Base-by-base conservation (phyloP, 306 rosid species). In the Chamaecrista fasciculata region DNA sequence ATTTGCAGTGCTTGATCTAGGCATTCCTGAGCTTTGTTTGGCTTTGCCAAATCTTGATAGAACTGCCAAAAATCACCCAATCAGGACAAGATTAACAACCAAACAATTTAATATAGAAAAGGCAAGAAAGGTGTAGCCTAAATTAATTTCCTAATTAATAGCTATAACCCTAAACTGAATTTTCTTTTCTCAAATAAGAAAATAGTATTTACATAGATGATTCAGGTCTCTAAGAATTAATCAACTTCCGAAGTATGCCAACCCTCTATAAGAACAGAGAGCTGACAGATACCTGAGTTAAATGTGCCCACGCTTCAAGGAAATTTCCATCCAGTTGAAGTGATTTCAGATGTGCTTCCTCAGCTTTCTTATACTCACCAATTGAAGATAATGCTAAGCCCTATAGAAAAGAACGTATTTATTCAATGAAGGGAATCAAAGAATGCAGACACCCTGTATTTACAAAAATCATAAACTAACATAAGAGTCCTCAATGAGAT, bases 251-350 rank as follows among this genome's bases (percentile, higher is more conserved):
- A 21, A 57, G 57, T 20, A 53, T 28, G 44, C 60, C 46, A 62
- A 67, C 67, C 56, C 50, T 19, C 69, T 28, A 48, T 71, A 42
- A 72, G 21, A 40, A 52, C 48, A 58, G 37, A 10, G 67, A 18
- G 24, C 62, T 34, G 52, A 63, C 19, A 66, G 49, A 44, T 86
- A 91, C 96, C 97, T 86, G 97, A 67, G 88, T 80, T 69, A 91
- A 85, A 82, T 89, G 90, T 69, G 76, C 88, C 97, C 97, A 83
- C 57, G 96, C 96, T 85, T 89, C 96, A 8, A 86, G 94, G 60
- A 91, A 91, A 73, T 73, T 87, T 59, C 49, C 71, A 78, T 91
- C 96, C 78, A 89, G 63, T 74, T 85, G 84, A 79, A 91, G 84
- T 19, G 97, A 73, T 77, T 77, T 89, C 75, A 85, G 58, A 83